Conservation (phyloP, 139 green algal species). For the Chlorella sp. region DNA sequence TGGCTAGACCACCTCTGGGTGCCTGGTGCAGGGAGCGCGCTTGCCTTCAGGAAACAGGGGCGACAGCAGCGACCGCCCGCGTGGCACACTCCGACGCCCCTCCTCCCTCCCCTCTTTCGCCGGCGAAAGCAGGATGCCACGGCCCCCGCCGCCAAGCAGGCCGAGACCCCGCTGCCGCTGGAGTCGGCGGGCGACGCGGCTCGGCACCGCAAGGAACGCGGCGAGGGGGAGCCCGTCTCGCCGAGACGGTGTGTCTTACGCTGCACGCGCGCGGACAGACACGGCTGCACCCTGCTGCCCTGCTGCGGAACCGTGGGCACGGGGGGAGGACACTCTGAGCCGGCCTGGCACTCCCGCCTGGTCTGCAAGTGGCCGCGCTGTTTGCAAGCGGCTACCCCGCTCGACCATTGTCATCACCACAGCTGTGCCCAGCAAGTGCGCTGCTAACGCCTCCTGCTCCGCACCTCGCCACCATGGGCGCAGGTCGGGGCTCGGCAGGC, state of each 20-base stretch:
- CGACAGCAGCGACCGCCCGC: no score
- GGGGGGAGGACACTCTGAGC: not conserved
- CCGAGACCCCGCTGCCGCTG: not conserved
- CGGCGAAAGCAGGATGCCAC: no score
- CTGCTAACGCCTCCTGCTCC: not conserved
- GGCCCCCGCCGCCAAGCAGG: no score
- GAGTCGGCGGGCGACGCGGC: not conserved
- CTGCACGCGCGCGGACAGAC: no score
- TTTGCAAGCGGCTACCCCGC: not conserved
- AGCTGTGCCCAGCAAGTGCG: not conserved
- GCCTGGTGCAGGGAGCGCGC: no score
- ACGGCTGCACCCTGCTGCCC: not conserved
- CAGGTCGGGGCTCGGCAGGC: no score
- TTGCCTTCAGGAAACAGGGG: no score
- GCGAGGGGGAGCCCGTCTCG: slow-evolving; percentile 11
- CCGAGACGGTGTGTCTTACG: slow-evolving; percentile 3
- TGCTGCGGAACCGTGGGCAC: not conserved
- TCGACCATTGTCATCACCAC: not conserved
- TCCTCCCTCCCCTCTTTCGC: no score
- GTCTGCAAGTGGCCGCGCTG: not conserved
- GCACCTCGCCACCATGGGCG: no score
- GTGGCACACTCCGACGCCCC: no score
- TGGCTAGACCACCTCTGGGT: no score
- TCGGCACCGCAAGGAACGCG: slow-evolving; percentile 20
- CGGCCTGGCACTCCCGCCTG: not conserved